Base-by-base conservation (phyloP, 2,329 filamentous ascomycete genomes). In the Stemphylium vesicarium region DNA sequence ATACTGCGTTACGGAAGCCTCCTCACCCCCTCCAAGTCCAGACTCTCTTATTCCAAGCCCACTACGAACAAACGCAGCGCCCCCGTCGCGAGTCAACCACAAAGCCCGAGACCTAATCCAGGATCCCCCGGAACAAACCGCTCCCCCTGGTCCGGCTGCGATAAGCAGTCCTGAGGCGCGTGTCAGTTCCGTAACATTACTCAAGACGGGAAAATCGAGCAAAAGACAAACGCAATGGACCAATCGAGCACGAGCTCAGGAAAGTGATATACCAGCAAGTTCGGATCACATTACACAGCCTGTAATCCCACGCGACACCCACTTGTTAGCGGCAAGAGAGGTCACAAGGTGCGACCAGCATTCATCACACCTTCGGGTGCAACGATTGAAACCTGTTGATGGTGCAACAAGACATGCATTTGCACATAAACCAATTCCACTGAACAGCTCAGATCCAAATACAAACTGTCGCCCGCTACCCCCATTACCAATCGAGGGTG, bases 1-100 rank as follows among this genome's bases (percentile, higher is more conserved):
- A 18, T 67, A 67, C 16, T 67, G 64, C 50, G 56, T 54, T 18
- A 67, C 64, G 4, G 57, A 59, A 48, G 43, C 54, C 7, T 62
- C 62, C 9, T 66, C 64, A 20, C 53, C 63, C 31, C 40, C 61
- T 35, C 18, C 56, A 6, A 65, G 56, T 39, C 61, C 59, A n/a
- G 50, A 63, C 12, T 4, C 8, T 50, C 51, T 64, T 26, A 45
- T 40, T 16, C 52, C 56, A 22, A 44, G 38, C 32, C 61, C 56
- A 5, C 20, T 54, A 13, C 46, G 31, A 12, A 24, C 38, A 31
- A 31, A 13, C 8, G 4, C 4, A 20, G 37, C 29, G 4, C 15
- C 18, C 16, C 16, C 22, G 20, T 22, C 22, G 11, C 53, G 29
- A 16, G 20, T 15, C 3, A 16, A 15, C 10, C 7, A 20, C 4